Conservation (phyloP, 441 rosid genomes). For the Adansonia grandidieri region DNA sequence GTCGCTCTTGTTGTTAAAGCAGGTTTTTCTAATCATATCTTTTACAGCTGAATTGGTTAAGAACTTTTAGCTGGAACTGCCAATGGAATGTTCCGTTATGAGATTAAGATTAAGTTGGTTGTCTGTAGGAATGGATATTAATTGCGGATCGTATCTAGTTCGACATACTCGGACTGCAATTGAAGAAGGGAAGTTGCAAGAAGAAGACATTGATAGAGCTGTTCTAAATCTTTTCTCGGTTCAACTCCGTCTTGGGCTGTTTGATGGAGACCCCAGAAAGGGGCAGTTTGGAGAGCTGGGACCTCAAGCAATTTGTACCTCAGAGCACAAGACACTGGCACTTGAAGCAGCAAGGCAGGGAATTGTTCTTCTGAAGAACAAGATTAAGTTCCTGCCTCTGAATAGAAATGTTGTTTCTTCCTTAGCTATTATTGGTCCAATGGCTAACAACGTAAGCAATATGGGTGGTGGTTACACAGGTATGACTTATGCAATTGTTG, state of each 20-base stretch:
- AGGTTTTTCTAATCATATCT: slow-evolving; percentile 46
- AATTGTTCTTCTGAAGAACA: slow-evolving; percentile 70
- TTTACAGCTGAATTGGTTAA: slow-evolving; percentile 16
- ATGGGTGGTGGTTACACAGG: slow-evolving; percentile 69
- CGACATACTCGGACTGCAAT: slow-evolving; percentile 63
- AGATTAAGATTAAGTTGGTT: slow-evolving; percentile 20
- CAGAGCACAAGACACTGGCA: slow-evolving; percentile 55
- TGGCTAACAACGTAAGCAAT: slow-evolving; percentile 50
- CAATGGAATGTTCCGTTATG: neutral
- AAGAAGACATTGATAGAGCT: slow-evolving; percentile 59
- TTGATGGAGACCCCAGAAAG: slow-evolving; percentile 62
- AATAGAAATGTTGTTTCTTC: slow-evolving; percentile 47
- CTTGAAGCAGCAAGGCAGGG: slow-evolving; percentile 72
- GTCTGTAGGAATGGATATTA: slow-evolving; percentile 58
- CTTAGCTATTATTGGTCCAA: slow-evolving; percentile 67
- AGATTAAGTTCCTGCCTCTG: slow-evolving; percentile 57
- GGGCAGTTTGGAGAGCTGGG: slow-evolving; percentile 58
- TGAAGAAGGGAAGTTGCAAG: slow-evolving; percentile 57
- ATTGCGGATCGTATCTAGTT: slow-evolving; percentile 67
- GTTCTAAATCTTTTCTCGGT: slow-evolving; percentile 61
- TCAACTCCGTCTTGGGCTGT: slow-evolving; percentile 70
- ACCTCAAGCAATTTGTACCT: slow-evolving; percentile 54
- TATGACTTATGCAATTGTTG: slow-evolving; percentile 28
- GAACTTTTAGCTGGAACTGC: neutral
- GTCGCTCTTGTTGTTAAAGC: slow-evolving; percentile 69